Base-by-base conservation (phyloP, 2,329 filamentous ascomycete species). In the Pseudogymnoascus sp. region DNA sequence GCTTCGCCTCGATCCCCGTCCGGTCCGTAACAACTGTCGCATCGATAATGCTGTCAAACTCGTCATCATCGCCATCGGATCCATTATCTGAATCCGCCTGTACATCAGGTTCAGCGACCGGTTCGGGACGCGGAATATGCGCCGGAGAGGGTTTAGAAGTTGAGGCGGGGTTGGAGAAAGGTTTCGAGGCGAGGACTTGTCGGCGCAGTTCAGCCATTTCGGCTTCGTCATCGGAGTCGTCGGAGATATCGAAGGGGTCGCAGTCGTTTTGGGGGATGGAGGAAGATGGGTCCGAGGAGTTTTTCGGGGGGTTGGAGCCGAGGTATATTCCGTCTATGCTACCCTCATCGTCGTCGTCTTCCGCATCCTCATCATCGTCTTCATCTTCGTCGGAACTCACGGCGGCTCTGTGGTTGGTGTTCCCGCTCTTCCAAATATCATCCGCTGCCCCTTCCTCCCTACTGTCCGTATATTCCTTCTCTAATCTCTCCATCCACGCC, bases 181-280 rank as follows among this genome's bases (percentile, higher is more conserved):
- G 86, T 73, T 93, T 97, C 5, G 93, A 96, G 5, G 89, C 89
- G 1, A 99, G 83, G n/a, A 97, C 91, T 69, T 91, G 90, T 62
- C 89, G 86, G 59, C 95, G 85, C 61, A 99, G 88, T 71, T 96
- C 93, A 37, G 91, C 93, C 93, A 97, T 97, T 72, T 92, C 88
- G 61, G 79, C 78, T 70, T 96, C 91, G 64, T 96, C 89, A 63
- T 90, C 90, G 34, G 84, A 86, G 69, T 91, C 88, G 63, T 92
- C 89, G 8, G 91, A 91, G 53, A 96, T 83, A 62, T 85, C 88
- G 70, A 88, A 93, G 0, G 87, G 87, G 69, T 95, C 90, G 68
- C 76, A 79, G 78, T 40, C 36, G 10, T 25, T 60, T 60, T 60
- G 36, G 11, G 34, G 36, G 10, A 40, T 21, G 1, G 28, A 34